Percentiles rank a stretch among this genome's conserved stretches.
phyloP scores from a whole-genome alignment of 306 rosid genomes.

The Fagus crenata region DNA sequence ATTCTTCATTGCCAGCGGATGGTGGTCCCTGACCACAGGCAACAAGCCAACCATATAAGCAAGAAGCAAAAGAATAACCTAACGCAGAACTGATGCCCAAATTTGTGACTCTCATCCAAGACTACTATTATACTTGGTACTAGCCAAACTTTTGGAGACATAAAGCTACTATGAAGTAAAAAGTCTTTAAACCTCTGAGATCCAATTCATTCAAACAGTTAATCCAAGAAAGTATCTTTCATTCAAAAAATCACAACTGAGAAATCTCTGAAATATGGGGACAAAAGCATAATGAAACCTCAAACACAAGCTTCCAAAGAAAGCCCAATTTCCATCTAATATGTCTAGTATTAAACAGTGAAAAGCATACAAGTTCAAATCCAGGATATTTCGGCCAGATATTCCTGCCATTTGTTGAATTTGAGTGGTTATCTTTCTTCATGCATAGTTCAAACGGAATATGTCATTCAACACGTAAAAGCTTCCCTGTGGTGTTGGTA shows the following conservation, averaged over 20 bases:
- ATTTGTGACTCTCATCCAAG: neutral
- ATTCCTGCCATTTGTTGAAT: slow-evolving; percentile 9
- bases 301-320: slow-evolving; percentile 42
- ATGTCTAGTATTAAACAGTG: slow-evolving; percentile 38
- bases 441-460: slow-evolving; percentile 93
- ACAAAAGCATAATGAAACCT: slow-evolving; percentile 30
- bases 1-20: no score
- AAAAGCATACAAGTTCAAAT: slow-evolving; percentile 26
- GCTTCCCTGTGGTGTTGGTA: slow-evolving; percentile 88
- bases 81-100: neutral
- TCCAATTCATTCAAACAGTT: slow-evolving; percentile 33
- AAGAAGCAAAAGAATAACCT: neutral
- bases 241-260: slow-evolving; percentile 48
- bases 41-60: no score
- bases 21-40: no score
- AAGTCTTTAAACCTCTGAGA: slow-evolving; percentile 37
- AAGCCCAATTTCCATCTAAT: slow-evolving; percentile 35
- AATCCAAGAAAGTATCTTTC: slow-evolving; percentile 23
- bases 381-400: slow-evolving; percentile 27
- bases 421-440: slow-evolving; percentile 32
- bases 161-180: neutral
- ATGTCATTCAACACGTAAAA: slow-evolving; percentile 86
- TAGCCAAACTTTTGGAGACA: neutral
- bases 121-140: neutral
- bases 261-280: slow-evolving; percentile 25